Evolutionary conservation across 805 yeast species (phyloP), one percentile per base, ranked within the genome.

Genomic region (Saturnispora zaruensis): DNA sequence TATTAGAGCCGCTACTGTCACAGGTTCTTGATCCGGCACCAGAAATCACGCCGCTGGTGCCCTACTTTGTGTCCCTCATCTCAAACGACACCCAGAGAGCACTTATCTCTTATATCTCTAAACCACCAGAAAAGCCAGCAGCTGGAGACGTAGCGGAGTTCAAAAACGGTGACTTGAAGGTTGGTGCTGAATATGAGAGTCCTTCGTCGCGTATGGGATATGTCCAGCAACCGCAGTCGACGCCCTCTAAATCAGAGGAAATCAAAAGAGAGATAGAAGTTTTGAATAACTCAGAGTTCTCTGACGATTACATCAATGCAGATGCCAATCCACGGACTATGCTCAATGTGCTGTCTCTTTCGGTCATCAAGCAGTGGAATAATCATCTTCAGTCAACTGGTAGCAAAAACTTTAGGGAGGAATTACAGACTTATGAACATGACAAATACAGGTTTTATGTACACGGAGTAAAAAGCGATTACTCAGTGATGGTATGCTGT

Each of bases 31-130:
- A 51, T 6, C 63, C 67, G 4, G 53, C 55, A 7, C 61, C 63
- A 1, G 58, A 55, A 25, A 42, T 66, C 13, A 57, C 67, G 1
- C 36, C 45, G 1, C 41, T 57, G 3, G 49, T 51, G 7, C 70
- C 72, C 3, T 45, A 59, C 2, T 59, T 67, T 4, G 56, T 63
- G 2, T 63, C 70, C 6, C 54, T 68, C 4, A 51, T 68, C 3
- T 62, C 72, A 1, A 38, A 54, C 2, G 41, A 53, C 4, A 40
- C 53, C 5, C 64, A 60, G 8, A 65, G 63, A 44, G 66, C 68
- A 0, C 53, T 67, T 25, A 58, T 65, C 5, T 62, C 69, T 6
- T 63, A 65, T 44, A 53, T 58, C 14, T 53, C 53, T 2, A 46
- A 49, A 38, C 25, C 43, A 5, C 49, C 46, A 1, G n/a, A 34